Conservation (phyloP, 441 rosid genomes). For the Brassica balearica region DNA sequence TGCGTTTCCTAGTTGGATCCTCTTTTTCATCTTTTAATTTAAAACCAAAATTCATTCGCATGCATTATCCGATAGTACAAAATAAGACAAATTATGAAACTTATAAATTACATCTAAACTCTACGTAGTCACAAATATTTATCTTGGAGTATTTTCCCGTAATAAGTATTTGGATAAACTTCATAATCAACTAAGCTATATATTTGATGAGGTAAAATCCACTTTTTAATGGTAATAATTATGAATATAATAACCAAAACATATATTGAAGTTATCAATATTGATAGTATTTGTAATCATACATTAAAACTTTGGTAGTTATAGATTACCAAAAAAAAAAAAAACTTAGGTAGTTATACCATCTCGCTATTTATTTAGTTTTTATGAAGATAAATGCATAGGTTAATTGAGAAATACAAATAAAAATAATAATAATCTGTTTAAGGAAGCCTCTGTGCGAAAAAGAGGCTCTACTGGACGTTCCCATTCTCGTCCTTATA, state of each 20-base stretch:
- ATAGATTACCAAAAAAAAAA: too few species aligned
- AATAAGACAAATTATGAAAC: background rate
- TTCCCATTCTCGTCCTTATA: conserved; percentile 21
- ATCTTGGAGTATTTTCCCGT: background rate
- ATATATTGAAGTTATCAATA: conserved; percentile 15
- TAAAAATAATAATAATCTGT: conserved; percentile 6
- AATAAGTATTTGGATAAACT: background rate
- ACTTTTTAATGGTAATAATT: background rate
- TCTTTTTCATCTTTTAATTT: background rate
- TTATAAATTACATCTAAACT: background rate
- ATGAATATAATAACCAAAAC: conserved; percentile 7
- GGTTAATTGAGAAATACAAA: background rate
- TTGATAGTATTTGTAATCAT: background rate
- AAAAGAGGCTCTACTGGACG: conserved; percentile 31
- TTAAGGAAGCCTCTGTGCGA: conserved; percentile 31
- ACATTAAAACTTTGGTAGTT: background rate
- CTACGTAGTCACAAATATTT: background rate
- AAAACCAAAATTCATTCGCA: background rate
- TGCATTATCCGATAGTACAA: conserved; percentile 15
- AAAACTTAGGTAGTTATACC: background rate
- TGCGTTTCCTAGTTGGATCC: background rate
- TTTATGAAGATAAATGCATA: conserved; percentile 5
- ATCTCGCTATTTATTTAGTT: background rate
- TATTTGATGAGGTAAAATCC: background rate
- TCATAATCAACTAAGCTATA: background rate